Evolutionary conservation across 2,329 filamentous ascomycete species (phyloP), one percentile per base, ranked within the genome.

Genomic region (Dactylellina sp.): DNA sequence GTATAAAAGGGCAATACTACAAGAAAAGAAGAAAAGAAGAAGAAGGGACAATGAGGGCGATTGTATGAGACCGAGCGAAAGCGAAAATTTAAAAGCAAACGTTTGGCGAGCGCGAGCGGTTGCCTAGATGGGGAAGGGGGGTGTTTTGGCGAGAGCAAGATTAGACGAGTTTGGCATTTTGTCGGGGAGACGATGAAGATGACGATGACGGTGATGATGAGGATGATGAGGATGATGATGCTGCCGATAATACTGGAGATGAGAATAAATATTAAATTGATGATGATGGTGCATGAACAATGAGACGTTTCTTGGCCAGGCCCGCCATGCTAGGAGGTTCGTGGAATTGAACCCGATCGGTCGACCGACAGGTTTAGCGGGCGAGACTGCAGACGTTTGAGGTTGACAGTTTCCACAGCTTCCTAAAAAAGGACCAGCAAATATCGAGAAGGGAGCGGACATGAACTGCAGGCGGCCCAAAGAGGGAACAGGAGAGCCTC

Each of bases 321-420:
- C 32, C 50, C 14, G 49, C 25, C 63, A 40, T 32, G 18, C 20
- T 35, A 32, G 22, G 9, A 52, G 18, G 35, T 32, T 57, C 35
- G 55, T 47, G 22, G 28, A n/a, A n/a, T n/a, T n/a, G n/a, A n/a
- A n/a, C n/a, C n/a, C n/a, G n/a, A n/a, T 39, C 52, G 50, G 44
- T 66, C 44, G 28, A 52, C 25, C 44, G 18, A 37, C 32, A 39
- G 14, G n/a, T 37, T 49, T 40, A 62, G 57, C 44, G 46, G 46
- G 18, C 66, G 66, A 63, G 57, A 71, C 59, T 25, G 44, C 44
- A 42, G 42, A 40, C 39, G 70, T 65, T 74, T 74, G 61, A 66
- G 44, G 56, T 74, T 74, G 70, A 74, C 70, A 66, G 70, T 56
- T 74, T 62, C 47, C 39, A 37, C 14, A 59, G 50, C 35, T 66